Conservation (phyloP, 2,329 filamentous ascomycete species). For the Diplodia mutila region DNA sequence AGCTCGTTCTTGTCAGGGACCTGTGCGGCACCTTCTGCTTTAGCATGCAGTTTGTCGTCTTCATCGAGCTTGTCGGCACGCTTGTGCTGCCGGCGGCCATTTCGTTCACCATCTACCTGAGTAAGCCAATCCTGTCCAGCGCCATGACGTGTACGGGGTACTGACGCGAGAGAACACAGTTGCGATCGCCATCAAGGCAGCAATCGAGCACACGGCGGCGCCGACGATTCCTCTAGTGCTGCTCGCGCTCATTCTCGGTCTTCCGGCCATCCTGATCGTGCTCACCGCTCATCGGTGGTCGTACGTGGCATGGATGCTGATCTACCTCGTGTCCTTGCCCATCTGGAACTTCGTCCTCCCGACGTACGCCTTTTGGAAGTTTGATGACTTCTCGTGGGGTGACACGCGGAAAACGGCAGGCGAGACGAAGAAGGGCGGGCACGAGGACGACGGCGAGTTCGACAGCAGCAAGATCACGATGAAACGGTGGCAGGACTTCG, state of each 20-base stretch:
- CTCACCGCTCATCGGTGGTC: slow-evolving; percentile 90
- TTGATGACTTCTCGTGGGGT: slow-evolving; percentile 99
- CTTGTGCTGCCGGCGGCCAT: slow-evolving; percentile 95
- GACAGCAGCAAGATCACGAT: slow-evolving; percentile 99
- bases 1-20: slow-evolving; percentile 91
- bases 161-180: slow-evolving; percentile 56
- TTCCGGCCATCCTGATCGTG: slow-evolving; percentile 89
- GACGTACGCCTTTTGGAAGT: slow-evolving; percentile 97
- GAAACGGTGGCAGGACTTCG: slow-evolving; percentile 98
- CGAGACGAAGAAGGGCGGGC: slow-evolving; percentile 83
- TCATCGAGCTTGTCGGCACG: slow-evolving; percentile 92
- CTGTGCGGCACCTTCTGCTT: slow-evolving; percentile 99
- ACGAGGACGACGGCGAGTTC: slow-evolving; percentile 92
- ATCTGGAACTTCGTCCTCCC: slow-evolving; percentile 98
- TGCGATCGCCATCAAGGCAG: slow-evolving; percentile 77
- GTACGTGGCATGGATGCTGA: slow-evolving; percentile 95
- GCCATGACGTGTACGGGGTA: slow-evolving; percentile 29
- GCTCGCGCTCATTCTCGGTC: slow-evolving; percentile 85
- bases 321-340: slow-evolving; percentile 90
- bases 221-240: slow-evolving; percentile 91
- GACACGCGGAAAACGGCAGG: slow-evolving; percentile 95
- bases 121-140: slow-evolving; percentile 60
- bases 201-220: slow-evolving; percentile 59
- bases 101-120: slow-evolving; percentile 93
- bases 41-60: slow-evolving; percentile 99